These are phyloP conservation scores for Leccinum olivaceopallidum DNA, from an alignment of 768 basidiomycete species.

Conservation along the genomic window DNA sequence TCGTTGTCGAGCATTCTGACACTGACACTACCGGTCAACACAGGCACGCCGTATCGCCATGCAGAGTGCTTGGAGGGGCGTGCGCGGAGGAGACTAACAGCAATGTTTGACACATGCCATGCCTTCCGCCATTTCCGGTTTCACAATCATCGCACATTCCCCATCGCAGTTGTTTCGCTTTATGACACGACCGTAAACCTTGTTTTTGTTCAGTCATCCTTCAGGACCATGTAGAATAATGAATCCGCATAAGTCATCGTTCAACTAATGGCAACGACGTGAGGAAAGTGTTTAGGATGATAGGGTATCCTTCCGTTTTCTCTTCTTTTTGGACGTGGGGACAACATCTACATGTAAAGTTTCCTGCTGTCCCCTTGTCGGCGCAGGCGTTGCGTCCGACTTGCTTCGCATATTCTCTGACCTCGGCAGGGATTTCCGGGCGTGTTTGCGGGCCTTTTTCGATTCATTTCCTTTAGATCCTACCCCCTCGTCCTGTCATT, in stretches of 20 bases:
- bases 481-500: neutral
- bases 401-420: conserved; percentile 3
- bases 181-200: conserved; percentile 10
- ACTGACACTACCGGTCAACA: conserved; percentile 10
- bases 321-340: conserved; percentile 20
- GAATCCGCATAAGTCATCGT: conserved; percentile 13
- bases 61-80: conserved; percentile 87
- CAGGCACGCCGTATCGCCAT: conserved; percentile 83
- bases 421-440: conserved; percentile 9
- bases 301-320: conserved; percentile 21
- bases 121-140: conserved; percentile 1
- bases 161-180: conserved; percentile 10
- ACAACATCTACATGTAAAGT: neutral
- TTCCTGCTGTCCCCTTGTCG: conserved; percentile 9
- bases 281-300: conserved; percentile 6
- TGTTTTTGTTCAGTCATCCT: conserved; percentile 16
- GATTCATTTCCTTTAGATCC: neutral
- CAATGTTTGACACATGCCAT: conserved; percentile 7
- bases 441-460: conserved; percentile 11
- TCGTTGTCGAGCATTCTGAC: neutral
- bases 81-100: conserved; percentile 45
- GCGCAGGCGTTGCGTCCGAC: neutral
- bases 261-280: conserved; percentile 2
- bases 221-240: conserved; percentile 31
- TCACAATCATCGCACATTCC: conserved; percentile 9